Evolutionary conservation across 345 rosid species (phyloP), one percentile per base, ranked within the genome.

Genomic region (Populus ilicifolia): DNA sequence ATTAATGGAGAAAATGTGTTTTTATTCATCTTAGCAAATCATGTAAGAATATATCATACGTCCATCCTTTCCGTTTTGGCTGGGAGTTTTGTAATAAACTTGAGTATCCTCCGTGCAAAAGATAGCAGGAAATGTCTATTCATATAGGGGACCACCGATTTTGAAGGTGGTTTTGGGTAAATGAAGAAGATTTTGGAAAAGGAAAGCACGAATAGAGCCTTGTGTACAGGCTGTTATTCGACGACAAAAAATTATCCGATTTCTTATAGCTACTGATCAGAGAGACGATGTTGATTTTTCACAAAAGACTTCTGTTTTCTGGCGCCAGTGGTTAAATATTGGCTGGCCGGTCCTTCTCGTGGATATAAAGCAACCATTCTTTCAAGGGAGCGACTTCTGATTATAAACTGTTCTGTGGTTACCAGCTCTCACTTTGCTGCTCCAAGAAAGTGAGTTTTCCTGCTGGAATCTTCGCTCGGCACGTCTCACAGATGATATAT

Each of bases 251-350:
- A 3, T 13, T 13, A 44, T 13, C 50, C 5, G 5, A 12, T 48
- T 63, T 63, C 27, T 63, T 23, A 20, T 2, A 5, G 13, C 23
- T 63, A 11, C 2, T 13, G 29, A 11, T 3, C 13, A 41, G 44
- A 10, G n/a, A 23, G 33, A 43, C n/a, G 84, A 77, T 64, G 75
- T 33, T 74, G 44, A 81, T 78, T 39, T 74, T 29, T 69, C 81
- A 74, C 5, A 25, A 23, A 39, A 23, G 38, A 29, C 36, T 56
- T 71, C 35, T 66, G n/a, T 69, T 73, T 39, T 76, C 17, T 69
- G 67, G 62, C 62, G 29, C 29, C 27, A 44, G 69, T 68, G 77
- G 52, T 43, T 27, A 33, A 2, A 4, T 29, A 59, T 18, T 67
- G 80, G 27, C 18, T 68, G 78, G n/a, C 20, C 0, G 46, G 83